A percentile compares a stretch with the other conserved stretches of the same genome.
Evolutionary conservation across 2,329 filamentous ascomycete genomes (phyloP).

Genomic region (Penicillium capsulatum): DNA sequence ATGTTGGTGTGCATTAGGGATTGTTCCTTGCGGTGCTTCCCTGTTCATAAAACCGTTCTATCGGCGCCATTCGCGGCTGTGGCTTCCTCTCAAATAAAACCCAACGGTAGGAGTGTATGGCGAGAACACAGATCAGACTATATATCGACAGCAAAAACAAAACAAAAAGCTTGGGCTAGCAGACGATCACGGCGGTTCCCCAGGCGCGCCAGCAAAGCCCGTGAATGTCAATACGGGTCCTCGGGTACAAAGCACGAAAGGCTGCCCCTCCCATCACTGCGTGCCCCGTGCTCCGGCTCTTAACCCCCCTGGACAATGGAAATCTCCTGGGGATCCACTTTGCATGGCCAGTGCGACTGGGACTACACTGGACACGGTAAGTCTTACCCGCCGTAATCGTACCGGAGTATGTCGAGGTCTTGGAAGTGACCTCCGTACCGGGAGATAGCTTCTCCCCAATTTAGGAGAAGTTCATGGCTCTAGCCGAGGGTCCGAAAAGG

Average conservation of each 20-base stretch:
- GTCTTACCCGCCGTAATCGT: slow-evolving; percentile 20
- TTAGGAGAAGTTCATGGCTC: too few species aligned
- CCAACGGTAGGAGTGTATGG: background rate
- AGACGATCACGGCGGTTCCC: too few species aligned
- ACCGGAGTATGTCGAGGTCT: too few species aligned
- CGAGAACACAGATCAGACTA: too few species aligned
- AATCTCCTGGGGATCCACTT: slow-evolving; percentile 17
- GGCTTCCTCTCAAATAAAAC: slow-evolving; percentile 8
- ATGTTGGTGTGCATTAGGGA: background rate
- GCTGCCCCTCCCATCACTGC: too few species aligned
- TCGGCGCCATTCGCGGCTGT: slow-evolving; percentile 18
- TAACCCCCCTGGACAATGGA: background rate
- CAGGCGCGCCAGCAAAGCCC: background rate
- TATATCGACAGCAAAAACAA: too few species aligned
- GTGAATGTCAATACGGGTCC: slow-evolving; percentile 4
- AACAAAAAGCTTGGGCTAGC: too few species aligned
- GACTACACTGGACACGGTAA: slow-evolving; percentile 23
- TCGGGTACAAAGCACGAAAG: slow-evolving; percentile 6
- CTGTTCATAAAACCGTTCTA: slow-evolving; percentile 5
- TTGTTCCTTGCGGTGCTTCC: slow-evolving; percentile 1
- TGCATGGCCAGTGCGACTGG: slow-evolving; percentile 15
- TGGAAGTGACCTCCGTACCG: too few species aligned
- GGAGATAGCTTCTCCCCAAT: background rate
- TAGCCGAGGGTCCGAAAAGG: too few species aligned
- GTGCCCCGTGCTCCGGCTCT: slow-evolving; percentile 16